phyloP scores from a whole-genome alignment of 257 asterid species.

The Solanum pinnatisectum region DNA sequence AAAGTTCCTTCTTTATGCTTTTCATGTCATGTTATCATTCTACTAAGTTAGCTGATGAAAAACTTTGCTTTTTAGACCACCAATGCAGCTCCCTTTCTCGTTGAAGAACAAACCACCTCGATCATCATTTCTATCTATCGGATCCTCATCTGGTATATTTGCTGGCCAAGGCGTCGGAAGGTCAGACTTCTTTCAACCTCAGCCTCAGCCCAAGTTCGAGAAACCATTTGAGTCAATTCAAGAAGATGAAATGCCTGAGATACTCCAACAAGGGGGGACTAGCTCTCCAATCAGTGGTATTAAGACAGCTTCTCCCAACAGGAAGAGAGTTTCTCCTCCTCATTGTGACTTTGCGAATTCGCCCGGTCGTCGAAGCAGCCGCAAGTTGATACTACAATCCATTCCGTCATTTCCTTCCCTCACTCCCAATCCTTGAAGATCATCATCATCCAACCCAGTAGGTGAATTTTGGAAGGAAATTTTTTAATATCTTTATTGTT shows the following conservation, averaged over 20 bases:
- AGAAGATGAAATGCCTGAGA: slow-evolving; percentile 68
- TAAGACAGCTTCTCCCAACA: slow-evolving; percentile 64
- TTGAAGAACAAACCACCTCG: slow-evolving; percentile 56
- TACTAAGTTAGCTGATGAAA: not conserved
- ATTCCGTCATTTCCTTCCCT: slow-evolving; percentile 68
- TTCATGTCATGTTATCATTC: not conserved
- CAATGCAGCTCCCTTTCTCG: slow-evolving; percentile 38
- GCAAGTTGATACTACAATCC: slow-evolving; percentile 64
- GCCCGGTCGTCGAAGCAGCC: slow-evolving; percentile 40
- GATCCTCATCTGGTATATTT: slow-evolving; percentile 33
- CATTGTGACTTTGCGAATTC: slow-evolving; percentile 19
- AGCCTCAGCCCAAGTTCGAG: slow-evolving; percentile 54
- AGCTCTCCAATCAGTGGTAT: slow-evolving; percentile 43
- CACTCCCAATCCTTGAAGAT: slow-evolving; percentile 24
- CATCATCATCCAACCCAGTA: not conserved
- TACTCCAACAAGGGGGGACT: slow-evolving; percentile 50
- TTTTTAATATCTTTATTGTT: not conserved
- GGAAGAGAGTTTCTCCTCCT: slow-evolving; percentile 40
- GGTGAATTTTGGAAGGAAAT: slow-evolving; percentile 5
- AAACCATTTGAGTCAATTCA: slow-evolving; percentile 33
- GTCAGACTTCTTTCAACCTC: slow-evolving; percentile 37
- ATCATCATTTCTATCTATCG: slow-evolving; percentile 35
- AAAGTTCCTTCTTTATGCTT: not conserved
- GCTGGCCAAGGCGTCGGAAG: slow-evolving; percentile 30
- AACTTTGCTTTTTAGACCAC: slow-evolving; percentile 30